These are phyloP conservation scores for Talaromyces wortmannii DNA, from an alignment of 495 filamentous ascomycete species.

Conservation along the genomic window DNA sequence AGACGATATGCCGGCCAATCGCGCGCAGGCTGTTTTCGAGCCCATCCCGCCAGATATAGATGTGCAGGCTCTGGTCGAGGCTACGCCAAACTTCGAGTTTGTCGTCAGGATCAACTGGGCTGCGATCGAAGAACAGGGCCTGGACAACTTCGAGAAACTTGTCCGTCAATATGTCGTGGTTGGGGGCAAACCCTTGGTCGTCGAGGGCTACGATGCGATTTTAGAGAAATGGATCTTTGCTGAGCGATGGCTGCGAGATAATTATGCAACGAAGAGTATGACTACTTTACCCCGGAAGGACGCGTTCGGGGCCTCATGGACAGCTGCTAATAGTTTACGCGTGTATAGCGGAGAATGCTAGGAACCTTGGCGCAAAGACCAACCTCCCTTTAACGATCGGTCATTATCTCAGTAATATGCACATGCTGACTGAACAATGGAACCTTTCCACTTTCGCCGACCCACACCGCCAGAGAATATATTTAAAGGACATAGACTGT, in stretches of 20 bases:
- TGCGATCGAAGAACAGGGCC: conserved; percentile 62
- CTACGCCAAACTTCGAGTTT: conserved; percentile 76
- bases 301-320: not conserved
- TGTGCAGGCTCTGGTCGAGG: conserved; percentile 62
- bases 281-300: too few species aligned
- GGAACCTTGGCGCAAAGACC: conserved; percentile 61
- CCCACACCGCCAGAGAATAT: conserved; percentile 71
- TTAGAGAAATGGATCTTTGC: conserved; percentile 72
- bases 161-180: conserved; percentile 71
- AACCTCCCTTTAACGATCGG: conserved; percentile 74
- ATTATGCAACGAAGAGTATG: conserved; percentile 24
- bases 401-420: conserved; percentile 83
- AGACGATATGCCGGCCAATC: conserved; percentile 56
- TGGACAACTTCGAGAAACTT: conserved; percentile 72
- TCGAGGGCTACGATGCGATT: conserved; percentile 71
- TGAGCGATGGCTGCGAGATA: conserved; percentile 65
- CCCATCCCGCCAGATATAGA: conserved; percentile 82
- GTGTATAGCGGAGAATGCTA: conserved; percentile 52
- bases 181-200: conserved; percentile 78
- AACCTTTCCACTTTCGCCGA: conserved; percentile 60
- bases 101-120: conserved; percentile 68
- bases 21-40: conserved; percentile 67
- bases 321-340: not conserved
- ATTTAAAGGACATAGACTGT: conserved; percentile 94
- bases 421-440: conserved; percentile 68